Conservation (phyloP, 495 filamentous ascomycete species). For the Apiosordaria backusii region DNA sequence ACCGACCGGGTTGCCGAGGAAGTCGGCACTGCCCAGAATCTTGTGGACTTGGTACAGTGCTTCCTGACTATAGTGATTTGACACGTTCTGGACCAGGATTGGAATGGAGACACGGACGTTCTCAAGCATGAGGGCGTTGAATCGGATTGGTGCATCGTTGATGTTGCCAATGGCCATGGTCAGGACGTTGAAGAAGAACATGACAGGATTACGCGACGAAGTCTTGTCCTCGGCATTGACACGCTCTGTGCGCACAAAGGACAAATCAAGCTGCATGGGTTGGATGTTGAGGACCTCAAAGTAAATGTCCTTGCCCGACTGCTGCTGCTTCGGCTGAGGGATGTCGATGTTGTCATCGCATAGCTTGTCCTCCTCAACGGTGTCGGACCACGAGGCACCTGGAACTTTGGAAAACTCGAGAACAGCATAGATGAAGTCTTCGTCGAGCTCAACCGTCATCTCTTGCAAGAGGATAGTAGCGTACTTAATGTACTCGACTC, state of each 20-base stretch:
- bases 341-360: conserved; percentile 89
- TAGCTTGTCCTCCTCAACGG: conserved; percentile 72
- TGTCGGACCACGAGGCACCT: conserved; percentile 85
- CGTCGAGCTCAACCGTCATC: conserved; percentile 96
- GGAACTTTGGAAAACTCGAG: conserved; percentile 93
- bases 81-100: conserved; percentile 76
- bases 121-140: conserved; percentile 92
- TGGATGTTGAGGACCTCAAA: conserved; percentile 96
- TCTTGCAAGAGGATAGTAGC: conserved; percentile 90
- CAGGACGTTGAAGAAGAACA: conserved; percentile 97
- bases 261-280: conserved; percentile 95
- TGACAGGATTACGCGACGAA: conserved; percentile 83
- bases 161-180: conserved; percentile 99
- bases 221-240: conserved; percentile 95
- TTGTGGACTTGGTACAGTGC: conserved; percentile 93
- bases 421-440: conserved; percentile 95
- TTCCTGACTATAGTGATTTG: conserved; percentile 93
- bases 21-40: conserved; percentile 93
- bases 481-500: conserved; percentile 98
- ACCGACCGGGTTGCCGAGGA: conserved; percentile 96
- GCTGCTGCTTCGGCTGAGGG: conserved; percentile 81
- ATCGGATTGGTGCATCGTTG: conserved; percentile 89
- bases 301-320: conserved; percentile 87
- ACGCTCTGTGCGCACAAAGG: conserved; percentile 92
- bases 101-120: conserved; percentile 89